phyloP scores from a whole-genome alignment of 2,329 filamentous ascomycete genomes.

The Exophiala spinifera region DNA sequence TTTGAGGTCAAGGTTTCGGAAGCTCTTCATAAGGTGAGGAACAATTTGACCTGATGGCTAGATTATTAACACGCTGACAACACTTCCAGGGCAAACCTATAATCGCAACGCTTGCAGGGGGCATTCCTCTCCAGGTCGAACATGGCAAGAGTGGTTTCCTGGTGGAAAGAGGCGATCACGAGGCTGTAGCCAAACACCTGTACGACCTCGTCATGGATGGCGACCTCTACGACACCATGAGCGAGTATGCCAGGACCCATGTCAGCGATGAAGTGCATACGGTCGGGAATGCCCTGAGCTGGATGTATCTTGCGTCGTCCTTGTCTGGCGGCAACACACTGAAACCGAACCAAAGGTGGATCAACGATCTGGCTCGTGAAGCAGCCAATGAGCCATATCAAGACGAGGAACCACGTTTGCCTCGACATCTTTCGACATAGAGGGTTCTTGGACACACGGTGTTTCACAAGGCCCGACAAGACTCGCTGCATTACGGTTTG shows the following conservation, averaged over 20 bases:
- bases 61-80: constrained; percentile 4
- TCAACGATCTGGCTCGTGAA: constrained; percentile 70
- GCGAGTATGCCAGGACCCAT: constrained; percentile 58
- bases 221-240: constrained; percentile 65
- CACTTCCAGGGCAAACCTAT: constrained; percentile 60
- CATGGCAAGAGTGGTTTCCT: constrained; percentile 70
- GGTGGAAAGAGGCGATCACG: constrained; percentile 67
- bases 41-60: background rate
- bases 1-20: constrained; percentile 87
- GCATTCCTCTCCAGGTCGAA: constrained; percentile 75
- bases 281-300: constrained; percentile 71
- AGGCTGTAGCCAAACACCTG: constrained; percentile 66
- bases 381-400: constrained; percentile 60
- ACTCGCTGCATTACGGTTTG: too few species aligned
- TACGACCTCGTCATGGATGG: constrained; percentile 64
- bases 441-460: too few species aligned
- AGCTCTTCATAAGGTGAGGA: constrained; percentile 63
- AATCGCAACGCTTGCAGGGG: constrained; percentile 72
- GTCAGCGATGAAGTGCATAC: constrained; percentile 81
- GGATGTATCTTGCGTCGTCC: constrained; percentile 73
- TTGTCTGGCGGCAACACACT: constrained; percentile 58
- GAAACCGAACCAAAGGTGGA: constrained; percentile 62
- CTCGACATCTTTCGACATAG: constrained; percentile 36
- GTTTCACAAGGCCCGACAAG: too few species aligned
- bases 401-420: constrained; percentile 60